Evolutionary conservation across 2,329 filamentous ascomycete genomes (phyloP).

Genomic region (Fusarium camptoceras): DNA sequence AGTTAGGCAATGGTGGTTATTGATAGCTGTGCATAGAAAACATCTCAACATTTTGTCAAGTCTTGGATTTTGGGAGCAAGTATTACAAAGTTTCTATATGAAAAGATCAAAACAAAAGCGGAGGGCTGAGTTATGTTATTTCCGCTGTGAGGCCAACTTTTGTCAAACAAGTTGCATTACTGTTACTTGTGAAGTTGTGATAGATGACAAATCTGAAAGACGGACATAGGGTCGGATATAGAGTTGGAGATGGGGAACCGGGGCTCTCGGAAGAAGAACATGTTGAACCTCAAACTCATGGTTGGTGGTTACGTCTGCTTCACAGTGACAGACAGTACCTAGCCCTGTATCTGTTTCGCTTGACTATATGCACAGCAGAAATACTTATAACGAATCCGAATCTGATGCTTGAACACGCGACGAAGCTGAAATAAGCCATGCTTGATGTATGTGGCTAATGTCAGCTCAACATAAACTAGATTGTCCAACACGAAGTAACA

Average conservation of each 20-base stretch:
- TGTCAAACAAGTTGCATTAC: no score
- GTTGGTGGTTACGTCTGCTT: background rate
- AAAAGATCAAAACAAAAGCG: background rate
- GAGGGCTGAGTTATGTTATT: background rate
- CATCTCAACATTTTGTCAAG: conserved; percentile 2
- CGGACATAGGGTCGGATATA: background rate
- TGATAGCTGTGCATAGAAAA: conserved; percentile 30
- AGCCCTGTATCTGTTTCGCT: background rate
- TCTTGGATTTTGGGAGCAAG: background rate
- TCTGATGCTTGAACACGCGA: background rate
- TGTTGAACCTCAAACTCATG: background rate
- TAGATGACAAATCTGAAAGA: background rate
- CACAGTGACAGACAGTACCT: background rate
- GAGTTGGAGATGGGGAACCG: background rate
- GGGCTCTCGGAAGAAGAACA: background rate
- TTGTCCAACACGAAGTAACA: background rate
- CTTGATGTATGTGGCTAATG: background rate
- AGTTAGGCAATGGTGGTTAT: conserved; percentile 1
- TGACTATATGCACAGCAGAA: background rate
- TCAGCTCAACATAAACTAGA: background rate
- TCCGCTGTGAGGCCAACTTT: no score
- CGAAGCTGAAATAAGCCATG: background rate
- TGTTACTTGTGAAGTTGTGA: background rate
- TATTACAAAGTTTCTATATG: background rate
- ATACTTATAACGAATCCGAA: background rate